A percentile compares a stretch with the other conserved stretches of the same genome.
Evolutionary conservation across 306 rosid species (phyloP).

Genomic region (Ochetophila trinervis): DNA sequence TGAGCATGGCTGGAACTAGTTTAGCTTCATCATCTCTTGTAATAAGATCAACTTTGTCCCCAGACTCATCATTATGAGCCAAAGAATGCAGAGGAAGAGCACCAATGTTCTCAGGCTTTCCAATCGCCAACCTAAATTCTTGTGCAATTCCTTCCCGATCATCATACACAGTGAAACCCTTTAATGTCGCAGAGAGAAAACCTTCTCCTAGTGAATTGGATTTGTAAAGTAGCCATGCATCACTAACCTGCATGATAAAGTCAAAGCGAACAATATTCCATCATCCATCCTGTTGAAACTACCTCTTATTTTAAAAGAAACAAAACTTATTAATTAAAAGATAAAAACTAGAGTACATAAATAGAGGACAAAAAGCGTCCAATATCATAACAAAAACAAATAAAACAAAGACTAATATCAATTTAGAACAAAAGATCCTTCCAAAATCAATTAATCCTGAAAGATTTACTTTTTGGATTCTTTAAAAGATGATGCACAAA

Average conservation of each 20-base stretch:
- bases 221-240: conserved; percentile 88
- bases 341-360: too few species aligned
- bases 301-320: too few species aligned
- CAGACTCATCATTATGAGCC: conserved; percentile 32
- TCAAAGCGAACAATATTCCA: background rate
- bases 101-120: conserved; percentile 60
- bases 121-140: conserved; percentile 86
- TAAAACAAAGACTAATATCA: too few species aligned
- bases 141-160: conserved; percentile 86
- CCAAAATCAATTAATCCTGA: too few species aligned
- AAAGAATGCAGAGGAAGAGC: conserved; percentile 31
- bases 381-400: too few species aligned
- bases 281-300: too few species aligned
- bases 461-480: too few species aligned
- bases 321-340: too few species aligned
- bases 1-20: conserved; percentile 80
- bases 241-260: conserved; percentile 54
- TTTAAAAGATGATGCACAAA: too few species aligned
- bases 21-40: conserved; percentile 28
- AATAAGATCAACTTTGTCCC: conserved; percentile 29
- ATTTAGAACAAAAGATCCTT: too few species aligned
- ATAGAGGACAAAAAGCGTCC: too few species aligned
- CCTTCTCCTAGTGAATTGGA: conserved; percentile 73
- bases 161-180: conserved; percentile 81
- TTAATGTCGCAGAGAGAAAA: conserved; percentile 82